phyloP scores from a whole-genome alignment of 73 alveolate species.

The Breviolum minutum region DNA sequence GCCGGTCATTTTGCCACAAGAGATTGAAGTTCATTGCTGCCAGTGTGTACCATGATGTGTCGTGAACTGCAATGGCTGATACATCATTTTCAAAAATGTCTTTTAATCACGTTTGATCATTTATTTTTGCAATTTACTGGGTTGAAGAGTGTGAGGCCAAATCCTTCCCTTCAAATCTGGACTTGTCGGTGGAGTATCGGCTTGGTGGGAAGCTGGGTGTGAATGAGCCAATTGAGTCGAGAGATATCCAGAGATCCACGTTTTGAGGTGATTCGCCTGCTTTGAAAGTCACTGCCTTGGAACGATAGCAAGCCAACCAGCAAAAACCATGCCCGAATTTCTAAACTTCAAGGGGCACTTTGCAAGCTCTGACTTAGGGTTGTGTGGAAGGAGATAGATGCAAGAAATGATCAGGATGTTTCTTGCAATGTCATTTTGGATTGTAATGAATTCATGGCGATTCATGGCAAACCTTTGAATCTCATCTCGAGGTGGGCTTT shows the following conservation, averaged over 20 bases:
- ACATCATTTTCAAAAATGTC: no score
- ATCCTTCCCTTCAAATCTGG: slow-evolving; percentile 55
- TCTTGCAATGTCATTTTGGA: no score
- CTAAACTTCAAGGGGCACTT: background rate
- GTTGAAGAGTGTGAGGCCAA: background rate
- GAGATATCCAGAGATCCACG: background rate
- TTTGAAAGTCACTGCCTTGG: slow-evolving; percentile 1
- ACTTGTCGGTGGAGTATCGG: slow-evolving; percentile 70
- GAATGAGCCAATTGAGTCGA: background rate
- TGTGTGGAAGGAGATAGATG: background rate
- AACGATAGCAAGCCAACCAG: no score
- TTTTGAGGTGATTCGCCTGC: slow-evolving; percentile 15
- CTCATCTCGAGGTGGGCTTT: slow-evolving; percentile 55
- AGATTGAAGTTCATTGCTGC: no score
- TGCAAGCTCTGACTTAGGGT: background rate
- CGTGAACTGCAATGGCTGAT: no score
- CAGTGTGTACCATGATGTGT: no score
- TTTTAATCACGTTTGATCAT: background rate
- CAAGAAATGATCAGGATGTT: background rate
- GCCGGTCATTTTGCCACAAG: no score
- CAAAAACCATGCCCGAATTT: no score
- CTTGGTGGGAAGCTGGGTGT: slow-evolving; percentile 32
- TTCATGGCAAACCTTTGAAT: background rate
- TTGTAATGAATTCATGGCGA: no score
- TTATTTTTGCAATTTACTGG: background rate